Evolutionary conservation across 2,329 filamentous ascomycete species (phyloP).

Genomic region (Penicillium concentricum): DNA sequence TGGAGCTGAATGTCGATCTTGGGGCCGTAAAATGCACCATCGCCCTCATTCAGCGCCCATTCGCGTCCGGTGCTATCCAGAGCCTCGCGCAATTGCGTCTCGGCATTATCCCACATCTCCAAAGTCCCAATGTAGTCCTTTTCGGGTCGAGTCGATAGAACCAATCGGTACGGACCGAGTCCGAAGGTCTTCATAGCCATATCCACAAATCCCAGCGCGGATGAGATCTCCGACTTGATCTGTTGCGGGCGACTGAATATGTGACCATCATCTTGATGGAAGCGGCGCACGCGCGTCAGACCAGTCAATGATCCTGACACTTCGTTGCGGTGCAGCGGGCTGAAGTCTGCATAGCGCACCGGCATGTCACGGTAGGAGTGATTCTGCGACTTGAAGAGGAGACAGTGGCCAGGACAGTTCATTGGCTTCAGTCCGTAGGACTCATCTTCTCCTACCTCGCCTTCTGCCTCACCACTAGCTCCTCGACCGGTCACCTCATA

Average conservation of each 20-base stretch:
- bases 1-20: slow-evolving; percentile 85
- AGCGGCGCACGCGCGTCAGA: slow-evolving; percentile 77
- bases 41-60: slow-evolving; percentile 75
- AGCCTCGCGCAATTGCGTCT: slow-evolving; percentile 63
- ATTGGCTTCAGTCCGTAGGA: slow-evolving; percentile 87
- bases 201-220: slow-evolving; percentile 71
- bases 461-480: slow-evolving; percentile 44
- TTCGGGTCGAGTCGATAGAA: slow-evolving; percentile 73
- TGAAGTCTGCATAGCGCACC: slow-evolving; percentile 83
- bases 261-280: slow-evolving; percentile 88
- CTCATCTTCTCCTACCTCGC: slow-evolving; percentile 59
- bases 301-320: slow-evolving; percentile 77
- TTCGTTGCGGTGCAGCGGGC: slow-evolving; percentile 82
- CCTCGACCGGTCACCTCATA: slow-evolving; percentile 67
- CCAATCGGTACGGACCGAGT: slow-evolving; percentile 70
- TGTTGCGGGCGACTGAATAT: slow-evolving; percentile 82
- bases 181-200: slow-evolving; percentile 69
- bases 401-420: slow-evolving; percentile 88
- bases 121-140: slow-evolving; percentile 74
- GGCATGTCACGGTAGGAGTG: slow-evolving; percentile 79
- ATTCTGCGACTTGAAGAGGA: slow-evolving; percentile 73
- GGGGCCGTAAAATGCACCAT: slow-evolving; percentile 87
- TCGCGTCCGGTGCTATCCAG: slow-evolving; percentile 62
- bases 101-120: slow-evolving; percentile 68
- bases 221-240: slow-evolving; percentile 70